Base-by-base conservation (phyloP, 2,329 filamentous ascomycete species). In the Colletotrichum destructivum region DNA sequence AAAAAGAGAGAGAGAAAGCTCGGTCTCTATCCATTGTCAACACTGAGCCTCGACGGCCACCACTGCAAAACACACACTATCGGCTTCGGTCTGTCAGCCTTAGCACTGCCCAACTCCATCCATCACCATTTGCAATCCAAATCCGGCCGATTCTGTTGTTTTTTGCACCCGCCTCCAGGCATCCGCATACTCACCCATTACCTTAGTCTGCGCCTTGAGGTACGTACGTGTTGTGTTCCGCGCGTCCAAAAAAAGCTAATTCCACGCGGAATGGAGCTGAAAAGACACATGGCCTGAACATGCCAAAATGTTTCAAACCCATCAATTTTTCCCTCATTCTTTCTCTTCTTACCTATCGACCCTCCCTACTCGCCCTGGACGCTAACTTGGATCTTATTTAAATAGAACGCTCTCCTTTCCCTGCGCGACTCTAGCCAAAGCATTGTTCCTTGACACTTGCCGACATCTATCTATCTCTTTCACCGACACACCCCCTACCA, bases 271-370 rank as follows among this genome's bases (percentile, higher is more conserved):
- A 71, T 71, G 69, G 69, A 69, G 69, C 69, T 64, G 65, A 63
- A 69, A 71, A 71, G 69, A 71, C 69, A 71, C 57, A 71, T 71
- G 65, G 69, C 69, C 69, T 63, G 47, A 71, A 71, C 69, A 59
- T 38, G 21, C 59, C 47, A 42, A 59, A 71, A 49, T 71, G 69
- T 71, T 71, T 71, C 69, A 71, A 54, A 62, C 9, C 49, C 66
- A 57, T n/a, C 60, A 51, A 31, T 31, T 31, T 31, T 31, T 2
- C 4, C 31, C 31, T 31, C 8, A 1, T 31, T 7, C 31, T 31
- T n/a, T 46, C 31, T 51, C 31, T 49, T 26, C 51, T 23, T 49
- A 7, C 23, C 61, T 38, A 18, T 44, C 51, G 21, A 57, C 66
- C 66, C 66, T 66, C 31, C 31, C 31, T 31, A 9, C 31, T 31